Evolutionary conservation across 306 rosid genomes (phyloP).

Genomic region (Carpinus viminea): DNA sequence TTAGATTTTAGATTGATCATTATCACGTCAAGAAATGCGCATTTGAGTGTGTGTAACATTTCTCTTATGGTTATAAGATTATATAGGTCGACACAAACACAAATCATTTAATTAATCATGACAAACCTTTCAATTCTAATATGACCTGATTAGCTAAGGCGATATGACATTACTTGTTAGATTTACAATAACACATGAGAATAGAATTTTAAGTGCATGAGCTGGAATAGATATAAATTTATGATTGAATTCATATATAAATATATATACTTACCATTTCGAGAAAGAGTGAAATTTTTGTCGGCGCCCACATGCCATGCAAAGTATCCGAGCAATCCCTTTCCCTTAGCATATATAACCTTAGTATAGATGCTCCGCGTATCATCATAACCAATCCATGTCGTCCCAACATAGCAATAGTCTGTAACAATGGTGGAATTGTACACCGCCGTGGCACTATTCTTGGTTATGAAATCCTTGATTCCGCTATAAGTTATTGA

Average conservation of each 20-base stretch:
- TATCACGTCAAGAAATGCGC: no score
- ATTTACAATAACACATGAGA: no score
- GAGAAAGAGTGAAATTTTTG: conserved; percentile 18
- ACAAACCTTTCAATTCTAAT: no score
- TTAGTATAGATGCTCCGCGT: conserved; percentile 29
- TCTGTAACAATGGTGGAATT: conserved; percentile 26
- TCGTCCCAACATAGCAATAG: conserved; percentile 38
- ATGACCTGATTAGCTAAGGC: no score
- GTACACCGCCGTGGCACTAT: conserved; percentile 4
- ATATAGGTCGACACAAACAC: no score
- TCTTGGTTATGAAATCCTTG: conserved; percentile 15
- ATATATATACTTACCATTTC: conserved; percentile 2
- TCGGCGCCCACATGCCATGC: conserved; percentile 41
- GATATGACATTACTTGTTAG: no score
- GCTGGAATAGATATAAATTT: background rate
- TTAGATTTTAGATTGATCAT: no score
- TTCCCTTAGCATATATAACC: conserved; percentile 39
- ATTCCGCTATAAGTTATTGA: conserved; percentile 26
- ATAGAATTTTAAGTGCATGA: background rate
- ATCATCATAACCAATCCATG: conserved; percentile 53
- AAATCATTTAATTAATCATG: no score
- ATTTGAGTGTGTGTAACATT: no score
- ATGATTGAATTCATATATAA: background rate
- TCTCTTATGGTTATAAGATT: no score
- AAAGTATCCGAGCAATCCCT: conserved; percentile 42